Evolutionary conservation across 306 rosid genomes (phyloP), one percentile per base, ranked within the genome.

Genomic region (Hylodesmum podocarpum): DNA sequence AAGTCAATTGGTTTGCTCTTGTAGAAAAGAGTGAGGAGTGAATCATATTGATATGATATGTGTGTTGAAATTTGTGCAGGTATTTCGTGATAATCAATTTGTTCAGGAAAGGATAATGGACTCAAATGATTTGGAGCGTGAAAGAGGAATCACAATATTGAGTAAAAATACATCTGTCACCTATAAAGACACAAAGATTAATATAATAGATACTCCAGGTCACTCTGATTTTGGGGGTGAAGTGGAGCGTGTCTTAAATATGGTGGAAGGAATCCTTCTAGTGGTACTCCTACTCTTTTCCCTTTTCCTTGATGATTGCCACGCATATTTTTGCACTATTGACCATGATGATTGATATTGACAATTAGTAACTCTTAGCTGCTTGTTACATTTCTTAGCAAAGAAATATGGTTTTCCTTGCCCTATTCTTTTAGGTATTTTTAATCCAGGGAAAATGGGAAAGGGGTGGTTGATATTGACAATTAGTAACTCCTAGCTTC

Each of bases 211-310:
- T 82, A 92, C 99, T 71, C 99, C 99, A 8, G 99, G 99, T 54
- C 99, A 95, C 85, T 95, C 99, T 66, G 99, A 95, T 88, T 95
- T 95, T 34, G 97, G 99, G 19, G 97, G 99, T 51, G 97, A 95
- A 87, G 99, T 95, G 27, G 99, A 95, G 78, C 97, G 99, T 37
- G 88, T 95, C 63, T 88, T 95, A 69, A 95, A 95, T 84, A 95
- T 95, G 99, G 99, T 95, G 87, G 99, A 95, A 88, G 99, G 99
- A 85, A 85, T 95, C 84, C 97, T 95, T 80, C 77, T 95, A 76
- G 99, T 95, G 99, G 99, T 91, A 91, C 69, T 72, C 39, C 69
- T 47, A 68, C 68, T 78, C 36, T 62, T 62, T 61, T 61, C 57
- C 31, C 41, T 10, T 69, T 73, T 75, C 18, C 74, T 64, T 50